Evolutionary conservation across 2,329 filamentous ascomycete genomes (phyloP), one percentile per base, ranked within the genome.

Genomic region (Arthrobotrys sphaeroides): DNA sequence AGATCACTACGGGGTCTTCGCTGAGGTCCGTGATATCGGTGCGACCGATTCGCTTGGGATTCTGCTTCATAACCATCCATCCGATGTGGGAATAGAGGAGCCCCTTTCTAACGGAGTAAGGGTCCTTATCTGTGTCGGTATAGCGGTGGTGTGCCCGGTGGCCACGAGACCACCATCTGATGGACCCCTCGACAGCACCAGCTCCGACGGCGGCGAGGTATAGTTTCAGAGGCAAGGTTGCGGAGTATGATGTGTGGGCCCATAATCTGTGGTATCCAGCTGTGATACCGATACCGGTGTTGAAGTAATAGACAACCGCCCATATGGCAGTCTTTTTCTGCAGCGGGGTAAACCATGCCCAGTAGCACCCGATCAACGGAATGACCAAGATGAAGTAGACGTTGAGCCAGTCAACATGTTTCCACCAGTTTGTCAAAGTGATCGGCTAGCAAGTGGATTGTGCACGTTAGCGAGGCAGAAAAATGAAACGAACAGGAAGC

Each of bases 351-450:
- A 90, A 96, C 84, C 91, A 89, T 60, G 93, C 87, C 65, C 88
- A 87, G 79, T 95, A 83, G 81, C 90, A 87, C 77, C 93, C 93
- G 70, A 88, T 85, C 53, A 94, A 77, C 43, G 94, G 93, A 49
- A 96, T 87, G 79, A 90, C 86, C 78, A 96, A 83, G 82, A 96
- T 94, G 82, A 97, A 87, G 77, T 86, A 87, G 77, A 92, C 90
- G 83, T 96, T 97, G 79, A 97, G 87, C 93, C 93, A 97, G 87
- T 96, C 93, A 85, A 97, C 87, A 82, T 97, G 93, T 85, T 94
- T 90, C 84, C 93, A 90, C 91, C 92, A 95, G 85, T 96, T 97
- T 80, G 86, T 85, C 83, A 86, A 87, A 74, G 92, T 96, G 80
- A 96, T 90, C 70, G 91, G 90, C 77, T 88, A 88, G 3, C 22